These are phyloP conservation scores for Cystobasidiaceae sp. DNA, from an alignment of 1,284 basidiomycete genomes.

Conservation along the genomic window DNA sequence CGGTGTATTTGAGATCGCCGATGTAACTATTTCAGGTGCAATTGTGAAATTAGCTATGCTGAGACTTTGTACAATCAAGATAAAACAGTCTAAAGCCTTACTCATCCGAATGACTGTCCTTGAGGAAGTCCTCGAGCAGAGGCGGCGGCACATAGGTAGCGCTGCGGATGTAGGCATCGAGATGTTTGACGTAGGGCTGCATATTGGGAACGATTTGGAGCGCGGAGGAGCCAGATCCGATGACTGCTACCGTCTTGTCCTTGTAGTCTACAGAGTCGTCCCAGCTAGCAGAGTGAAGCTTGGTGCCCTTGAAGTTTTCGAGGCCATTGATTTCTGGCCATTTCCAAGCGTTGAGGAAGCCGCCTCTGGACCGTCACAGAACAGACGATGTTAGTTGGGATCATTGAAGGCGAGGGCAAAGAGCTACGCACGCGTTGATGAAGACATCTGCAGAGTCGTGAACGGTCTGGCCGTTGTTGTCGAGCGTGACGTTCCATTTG, in stretches of 20 bases:
- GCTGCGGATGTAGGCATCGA: slow-evolving; percentile 41
- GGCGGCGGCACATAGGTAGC: slow-evolving; percentile 41
- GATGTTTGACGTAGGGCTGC: slow-evolving; percentile 35
- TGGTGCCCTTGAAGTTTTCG: slow-evolving; percentile 53
- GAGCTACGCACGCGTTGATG: slow-evolving; percentile 38
- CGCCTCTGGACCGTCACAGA: slow-evolving; percentile 22
- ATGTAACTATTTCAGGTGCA: background rate
- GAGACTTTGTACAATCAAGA: background rate
- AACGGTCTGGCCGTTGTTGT: slow-evolving; percentile 30
- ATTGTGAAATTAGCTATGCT: background rate
- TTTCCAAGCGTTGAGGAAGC: slow-evolving; percentile 40
- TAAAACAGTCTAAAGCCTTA: background rate
- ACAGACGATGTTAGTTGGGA: background rate
- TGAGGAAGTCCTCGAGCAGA: slow-evolving; percentile 37
- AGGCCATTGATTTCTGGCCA: slow-evolving; percentile 51
- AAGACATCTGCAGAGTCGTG: slow-evolving; percentile 42
- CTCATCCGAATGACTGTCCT: slow-evolving; percentile 34
- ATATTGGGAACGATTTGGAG: slow-evolving; percentile 53
- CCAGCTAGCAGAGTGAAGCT: slow-evolving; percentile 59
- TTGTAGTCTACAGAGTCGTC: slow-evolving; percentile 54
- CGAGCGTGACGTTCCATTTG: slow-evolving; percentile 41
- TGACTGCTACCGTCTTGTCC: slow-evolving; percentile 57
- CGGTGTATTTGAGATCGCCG: slow-evolving; percentile 30
- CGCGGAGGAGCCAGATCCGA: slow-evolving; percentile 58
- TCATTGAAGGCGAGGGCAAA: background rate